A percentile compares a stretch with the other conserved stretches of the same genome.
Conservation (phyloP, 106 monocot genomes). For the Allium cepa region DNA sequence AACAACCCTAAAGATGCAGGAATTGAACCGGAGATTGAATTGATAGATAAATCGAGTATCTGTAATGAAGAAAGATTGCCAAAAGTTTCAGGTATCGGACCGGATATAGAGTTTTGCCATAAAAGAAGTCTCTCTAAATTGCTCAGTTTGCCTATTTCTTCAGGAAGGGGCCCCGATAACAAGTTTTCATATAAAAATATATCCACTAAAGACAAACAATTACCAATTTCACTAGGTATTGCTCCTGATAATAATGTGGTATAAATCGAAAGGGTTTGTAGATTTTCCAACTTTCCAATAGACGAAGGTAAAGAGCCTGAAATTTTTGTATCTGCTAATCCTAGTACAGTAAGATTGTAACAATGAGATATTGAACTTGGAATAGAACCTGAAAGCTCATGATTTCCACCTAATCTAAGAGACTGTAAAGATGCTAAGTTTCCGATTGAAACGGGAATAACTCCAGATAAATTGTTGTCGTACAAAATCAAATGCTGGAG, state of each 20-base stretch:
- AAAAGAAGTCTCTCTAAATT: slow-evolving; percentile 69
- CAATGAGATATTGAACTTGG: slow-evolving; percentile 57
- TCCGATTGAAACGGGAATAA: slow-evolving; percentile 48
- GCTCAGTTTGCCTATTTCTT: slow-evolving; percentile 43
- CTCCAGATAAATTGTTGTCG: slow-evolving; percentile 75
- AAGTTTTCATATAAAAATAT: slow-evolving; percentile 90
- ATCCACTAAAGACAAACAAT: slow-evolving; percentile 53
- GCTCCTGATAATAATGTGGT: slow-evolving; percentile 70
- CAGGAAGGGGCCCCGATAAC: slow-evolving; percentile 59
- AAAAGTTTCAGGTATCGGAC: slow-evolving; percentile 53
- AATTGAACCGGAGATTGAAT: slow-evolving; percentile 84
- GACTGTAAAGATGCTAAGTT: slow-evolving; percentile 43
- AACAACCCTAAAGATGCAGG: slow-evolving; percentile 52
- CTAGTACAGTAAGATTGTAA: slow-evolving; percentile 53
- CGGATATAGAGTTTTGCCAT: slow-evolving; percentile 80
- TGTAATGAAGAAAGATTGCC: slow-evolving; percentile 56
- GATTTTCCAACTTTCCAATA: slow-evolving; percentile 42
- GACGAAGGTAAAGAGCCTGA: slow-evolving; percentile 65
- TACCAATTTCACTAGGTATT: slow-evolving; percentile 78
- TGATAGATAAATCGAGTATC: slow-evolving; percentile 85
- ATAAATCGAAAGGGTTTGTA: slow-evolving; percentile 80
- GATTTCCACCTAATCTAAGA: slow-evolving; percentile 79
- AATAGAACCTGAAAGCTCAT: slow-evolving; percentile 55
- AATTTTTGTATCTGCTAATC: slow-evolving; percentile 80
- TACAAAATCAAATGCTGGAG: slow-evolving; percentile 55